A percentile compares a stretch with the other conserved stretches of the same genome.
phyloP scores from a whole-genome alignment of 805 yeast species.

The Jamesozyma gamospora region DNA sequence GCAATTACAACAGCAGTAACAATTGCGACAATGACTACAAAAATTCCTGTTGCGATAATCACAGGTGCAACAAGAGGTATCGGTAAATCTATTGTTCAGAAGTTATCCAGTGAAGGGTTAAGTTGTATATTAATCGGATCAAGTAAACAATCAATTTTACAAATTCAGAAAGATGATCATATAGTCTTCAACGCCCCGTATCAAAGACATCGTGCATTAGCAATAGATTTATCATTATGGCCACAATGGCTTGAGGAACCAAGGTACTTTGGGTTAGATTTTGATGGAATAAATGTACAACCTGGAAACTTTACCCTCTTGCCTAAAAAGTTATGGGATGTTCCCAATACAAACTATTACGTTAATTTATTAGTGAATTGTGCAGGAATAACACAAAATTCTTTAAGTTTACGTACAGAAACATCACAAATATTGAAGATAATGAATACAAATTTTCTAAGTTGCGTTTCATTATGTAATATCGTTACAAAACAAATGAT shows the following conservation, averaged over 20 bases:
- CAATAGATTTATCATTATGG: conserved; percentile 23
- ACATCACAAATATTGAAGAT: conserved; percentile 11
- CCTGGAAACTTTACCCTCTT: background rate
- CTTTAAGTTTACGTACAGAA: conserved; percentile 14
- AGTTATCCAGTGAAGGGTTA: conserved; percentile 19
- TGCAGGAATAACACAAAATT: conserved; percentile 26
- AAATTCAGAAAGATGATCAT: conserved; percentile 5
- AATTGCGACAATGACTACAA: too few relatives aligned
- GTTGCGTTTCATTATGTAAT: conserved; percentile 19
- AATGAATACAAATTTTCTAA: conserved; percentile 23
- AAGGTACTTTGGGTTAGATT: conserved; percentile 11
- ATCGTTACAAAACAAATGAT: conserved; percentile 17
- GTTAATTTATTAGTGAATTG: conserved; percentile 23
- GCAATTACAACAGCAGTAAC: too few relatives aligned
- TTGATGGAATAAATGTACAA: background rate
- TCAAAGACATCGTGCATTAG: conserved; percentile 21
- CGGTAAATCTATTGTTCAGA: conserved; percentile 29
- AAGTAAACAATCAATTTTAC: conserved; percentile 7
- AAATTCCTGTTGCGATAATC: conserved; percentile 26
- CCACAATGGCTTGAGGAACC: conserved; percentile 17
- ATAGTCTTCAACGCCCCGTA: conserved; percentile 5
- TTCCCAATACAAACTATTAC: conserved; percentile 8
- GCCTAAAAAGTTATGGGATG: conserved; percentile 1
- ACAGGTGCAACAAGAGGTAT: conserved; percentile 38
- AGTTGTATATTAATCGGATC: conserved; percentile 24